Evolutionary conservation across 2,329 filamentous ascomycete genomes (phyloP), one percentile per base, ranked within the genome.

Genomic region (Alternaria conjuncta): DNA sequence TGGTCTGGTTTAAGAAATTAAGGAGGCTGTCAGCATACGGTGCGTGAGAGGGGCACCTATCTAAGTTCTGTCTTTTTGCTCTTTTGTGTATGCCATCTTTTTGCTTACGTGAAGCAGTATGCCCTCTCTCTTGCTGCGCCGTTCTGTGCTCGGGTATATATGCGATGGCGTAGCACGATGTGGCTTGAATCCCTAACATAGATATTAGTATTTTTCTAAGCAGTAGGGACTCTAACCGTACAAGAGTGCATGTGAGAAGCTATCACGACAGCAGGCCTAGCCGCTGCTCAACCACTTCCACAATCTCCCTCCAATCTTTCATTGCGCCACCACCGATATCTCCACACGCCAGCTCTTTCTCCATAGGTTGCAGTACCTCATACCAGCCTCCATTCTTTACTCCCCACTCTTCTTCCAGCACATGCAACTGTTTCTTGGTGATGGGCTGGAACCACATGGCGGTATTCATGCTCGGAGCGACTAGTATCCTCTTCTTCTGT

Each of bases 401-500:
- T 6, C 89, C 90, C 93, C 94, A 97, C 61, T 94, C 91, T 51
- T 91, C 86, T 66, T 90, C 86, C 50, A 97, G 82, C 0, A 91
- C 83, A 44, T 82, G 82, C 41, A 97, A 80, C 67, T 97, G 93
- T 66, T 87, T 88, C 54, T 81, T 85, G 1, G 94, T 97, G 49
- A 97, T 83, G 2, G 94, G 94, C 76, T 97, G 93, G 59, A 85
- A 84, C 91, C 92, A 97, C 94, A 97, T 97, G 5, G 90, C 89
- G 23, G 89, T 93, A 78, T 97, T 97, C 93, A 97, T 97, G 28
- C 91, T 89, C 2, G 90, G 90, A 3, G 92, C 92, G 0, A 95
- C 91, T 2, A 96, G 73, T 36, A 97, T 93, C 67, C 84, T 87
- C 66, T 78, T 79, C 78, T 85, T 88, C 56, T 75, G 79, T 6